Evolutionary conservation across 163 green algal genomes (phyloP).

Genomic region (Scenedesmus sp.): DNA sequence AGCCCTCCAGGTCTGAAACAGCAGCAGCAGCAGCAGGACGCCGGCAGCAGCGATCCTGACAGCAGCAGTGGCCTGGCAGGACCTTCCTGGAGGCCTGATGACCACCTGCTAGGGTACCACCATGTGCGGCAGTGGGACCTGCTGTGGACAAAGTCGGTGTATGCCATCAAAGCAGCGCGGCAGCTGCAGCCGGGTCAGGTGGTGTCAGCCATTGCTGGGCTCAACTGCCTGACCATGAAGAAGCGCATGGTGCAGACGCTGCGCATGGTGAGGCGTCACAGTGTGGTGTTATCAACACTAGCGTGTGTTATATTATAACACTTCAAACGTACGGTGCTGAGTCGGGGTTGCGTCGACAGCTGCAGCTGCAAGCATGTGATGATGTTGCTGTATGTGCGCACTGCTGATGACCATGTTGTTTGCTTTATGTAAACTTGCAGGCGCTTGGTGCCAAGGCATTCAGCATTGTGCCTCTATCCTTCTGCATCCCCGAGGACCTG

Average conservation of each 20-base stretch:
- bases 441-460: not conserved
- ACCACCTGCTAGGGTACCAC: constrained; percentile 51
- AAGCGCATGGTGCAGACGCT: constrained; percentile 71
- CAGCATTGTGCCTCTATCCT: not conserved
- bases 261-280: constrained; percentile 30
- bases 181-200: constrained; percentile 62
- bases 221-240: constrained; percentile 77
- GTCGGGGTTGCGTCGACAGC: not conserved
- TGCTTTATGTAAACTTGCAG: not conserved
- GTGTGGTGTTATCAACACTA: not conserved
- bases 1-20: not conserved
- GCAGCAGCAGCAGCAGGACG: constrained; percentile 23
- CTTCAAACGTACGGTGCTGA: not conserved
- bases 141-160: constrained; percentile 75
- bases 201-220: constrained; percentile 64
- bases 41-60: not conserved
- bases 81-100: not conserved
- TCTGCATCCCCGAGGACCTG: not conserved
- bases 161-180: constrained; percentile 64
- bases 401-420: too few relatives aligned
- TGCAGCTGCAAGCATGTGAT: not conserved
- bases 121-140: constrained; percentile 62
- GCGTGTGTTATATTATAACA: not conserved
- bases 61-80: not conserved
- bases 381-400: not conserved